Conservation (phyloP, 352 stramenopile species). For the Globisporangium radiosum region DNA sequence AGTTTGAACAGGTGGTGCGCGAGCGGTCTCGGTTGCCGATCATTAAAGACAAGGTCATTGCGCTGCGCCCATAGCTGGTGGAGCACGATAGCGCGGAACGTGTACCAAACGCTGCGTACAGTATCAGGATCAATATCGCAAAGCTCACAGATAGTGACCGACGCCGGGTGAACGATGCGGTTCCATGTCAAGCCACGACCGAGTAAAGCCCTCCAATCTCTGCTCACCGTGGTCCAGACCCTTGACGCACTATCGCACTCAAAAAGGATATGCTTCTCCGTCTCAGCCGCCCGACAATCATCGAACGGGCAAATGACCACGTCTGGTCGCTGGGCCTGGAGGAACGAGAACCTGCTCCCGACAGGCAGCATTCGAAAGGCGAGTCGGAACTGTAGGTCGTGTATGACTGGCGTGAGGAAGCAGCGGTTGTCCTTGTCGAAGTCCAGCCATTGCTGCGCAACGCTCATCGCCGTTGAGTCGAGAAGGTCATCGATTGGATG, state of each 20-base stretch:
- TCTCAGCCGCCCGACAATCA: neutral
- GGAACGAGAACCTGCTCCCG: neutral
- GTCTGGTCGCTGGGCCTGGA: neutral
- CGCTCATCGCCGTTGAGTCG: neutral
- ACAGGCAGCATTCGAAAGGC: neutral
- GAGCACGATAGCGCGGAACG: neutral
- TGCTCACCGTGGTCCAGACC: neutral
- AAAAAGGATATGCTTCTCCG: neutral
- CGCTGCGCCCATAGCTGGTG: neutral
- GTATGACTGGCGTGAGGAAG: neutral
- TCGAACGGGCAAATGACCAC: neutral
- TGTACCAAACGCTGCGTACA: neutral
- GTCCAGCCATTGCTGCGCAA: neutral
- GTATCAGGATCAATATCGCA: neutral
- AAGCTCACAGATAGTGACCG: neutral
- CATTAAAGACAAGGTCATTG: conserved; percentile 5
- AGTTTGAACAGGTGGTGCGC: conserved; percentile 1
- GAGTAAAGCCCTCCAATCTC: neutral
- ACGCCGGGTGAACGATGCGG: neutral
- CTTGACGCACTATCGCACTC: neutral
- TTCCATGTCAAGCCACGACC: neutral
- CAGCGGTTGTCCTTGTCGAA: neutral
- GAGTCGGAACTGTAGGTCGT: neutral
- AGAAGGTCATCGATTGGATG: neutral
- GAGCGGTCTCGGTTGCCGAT: neutral